A percentile compares a stretch with the other conserved stretches of the same genome.
Evolutionary conservation across 306 rosid species (phyloP).

Genomic region (Quillaja saponaria): DNA sequence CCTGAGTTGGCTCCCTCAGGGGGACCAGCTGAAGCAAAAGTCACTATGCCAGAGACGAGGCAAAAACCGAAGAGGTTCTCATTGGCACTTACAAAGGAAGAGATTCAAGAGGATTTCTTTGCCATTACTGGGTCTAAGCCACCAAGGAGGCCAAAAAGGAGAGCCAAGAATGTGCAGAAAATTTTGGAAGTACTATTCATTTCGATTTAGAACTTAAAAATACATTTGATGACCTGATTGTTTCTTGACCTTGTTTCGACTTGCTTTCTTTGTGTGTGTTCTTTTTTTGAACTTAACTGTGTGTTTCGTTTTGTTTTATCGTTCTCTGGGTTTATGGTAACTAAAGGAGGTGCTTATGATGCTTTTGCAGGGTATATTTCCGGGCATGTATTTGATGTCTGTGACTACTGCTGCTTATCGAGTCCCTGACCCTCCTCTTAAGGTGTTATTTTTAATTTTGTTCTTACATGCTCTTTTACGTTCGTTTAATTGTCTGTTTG

Average conservation of each 20-base stretch:
- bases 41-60: not conserved
- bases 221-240: not conserved
- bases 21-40: not conserved
- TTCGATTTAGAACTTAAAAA: not conserved
- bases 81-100: slow-evolving; percentile 22
- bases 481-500: not conserved
- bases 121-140: slow-evolving; percentile 38
- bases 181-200: slow-evolving; percentile 39
- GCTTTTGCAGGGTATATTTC: slow-evolving; percentile 39
- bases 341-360: slow-evolving; percentile 18
- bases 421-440: slow-evolving; percentile 33
- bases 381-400: slow-evolving; percentile 27
- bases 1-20: slow-evolving; percentile 3
- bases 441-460: slow-evolving; percentile 30
- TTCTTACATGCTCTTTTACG: not conserved
- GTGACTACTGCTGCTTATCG: slow-evolving; percentile 23
- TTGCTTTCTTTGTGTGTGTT: not conserved
- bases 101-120: slow-evolving; percentile 44
- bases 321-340: slow-evolving; percentile 2
- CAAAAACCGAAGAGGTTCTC: not conserved
- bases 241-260: not conserved
- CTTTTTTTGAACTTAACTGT: not conserved
- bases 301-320: not conserved
- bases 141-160: slow-evolving; percentile 29
- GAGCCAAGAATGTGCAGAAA: slow-evolving; percentile 29